These are phyloP conservation scores for Lippia alba DNA, from an alignment of 305 asterid species.

Conservation along the genomic window DNA sequence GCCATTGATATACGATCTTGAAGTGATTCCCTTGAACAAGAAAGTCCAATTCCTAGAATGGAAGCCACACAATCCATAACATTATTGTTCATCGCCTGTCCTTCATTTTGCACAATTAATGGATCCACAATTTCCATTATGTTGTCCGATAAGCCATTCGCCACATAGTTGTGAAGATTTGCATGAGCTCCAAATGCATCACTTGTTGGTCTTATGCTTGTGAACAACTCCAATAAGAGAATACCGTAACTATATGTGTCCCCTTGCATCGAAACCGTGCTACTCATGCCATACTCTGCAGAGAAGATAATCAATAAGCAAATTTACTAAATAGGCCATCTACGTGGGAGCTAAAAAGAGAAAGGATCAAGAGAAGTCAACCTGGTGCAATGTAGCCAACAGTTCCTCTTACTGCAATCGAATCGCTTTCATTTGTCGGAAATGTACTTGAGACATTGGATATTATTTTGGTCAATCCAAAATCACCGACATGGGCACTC, in stretches of 20 bases:
- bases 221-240: slow-evolving; percentile 36
- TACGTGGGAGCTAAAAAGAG: background rate
- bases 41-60: background rate
- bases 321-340: background rate
- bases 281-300: slow-evolving; percentile 36
- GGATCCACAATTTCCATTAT: slow-evolving; percentile 15
- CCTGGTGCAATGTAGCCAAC: slow-evolving; percentile 31
- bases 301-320: background rate
- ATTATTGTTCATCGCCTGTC: background rate
- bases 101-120: slow-evolving; percentile 1
- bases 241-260: slow-evolving; percentile 35
- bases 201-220: slow-evolving; percentile 34
- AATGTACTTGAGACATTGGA: background rate
- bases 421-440: slow-evolving; percentile 12
- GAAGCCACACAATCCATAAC: slow-evolving; percentile 17
- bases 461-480: slow-evolving; percentile 29
- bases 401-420: slow-evolving; percentile 20
- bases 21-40: background rate
- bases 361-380: background rate
- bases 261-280: slow-evolving; percentile 26
- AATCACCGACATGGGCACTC: slow-evolving; percentile 32
- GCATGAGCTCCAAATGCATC: slow-evolving; percentile 18
- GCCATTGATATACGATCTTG: slow-evolving; percentile 25
- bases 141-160: background rate
- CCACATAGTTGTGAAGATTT: slow-evolving; percentile 29